Evolutionary conservation across 78 protist genomes (phyloP), one percentile per base, ranked within the genome.

Genomic region (Dictyostelium firmibasis): DNA sequence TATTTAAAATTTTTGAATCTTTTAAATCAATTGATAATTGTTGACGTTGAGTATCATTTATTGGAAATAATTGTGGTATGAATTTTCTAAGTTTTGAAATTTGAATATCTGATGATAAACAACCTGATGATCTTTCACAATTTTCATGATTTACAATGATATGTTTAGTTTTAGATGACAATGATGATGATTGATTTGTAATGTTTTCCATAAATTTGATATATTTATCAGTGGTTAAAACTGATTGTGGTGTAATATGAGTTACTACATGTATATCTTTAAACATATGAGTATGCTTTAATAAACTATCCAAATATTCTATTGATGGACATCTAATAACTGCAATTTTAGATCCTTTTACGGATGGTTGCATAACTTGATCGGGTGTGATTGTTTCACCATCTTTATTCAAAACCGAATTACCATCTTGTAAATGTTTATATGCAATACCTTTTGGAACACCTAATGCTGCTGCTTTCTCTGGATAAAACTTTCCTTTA

Each of bases 391-490:
- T 57, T 0, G 11, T 18, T 18, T 0, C 31, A 14, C 96, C 96
- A 36, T 36, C 35, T 29, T 57, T 72, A 20, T 35, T 87, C 1
- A 78, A 14, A 1, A 93, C 62, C 10, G 96, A 33, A 18, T 93
- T 75, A 53, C 96, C 96, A 69, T 72, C 70, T 31, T n/a, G 36
- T 41, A 93, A 82, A 20, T 27, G 11, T 50, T 33, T 72, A 50
- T n/a, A 82, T 13, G 81, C 77, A 7, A 38, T 27, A 14, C 98
- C 96, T 7, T 10, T 8, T n/a, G 96, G 94, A 2, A 97, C 83
- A 33, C 98, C 98, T 16, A 97, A 87, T 41, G 44, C 86, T 2
- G 9, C n/a, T 2, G 98, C 98, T 33, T 43, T 69, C 14, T 81
- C 84, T 18, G 92, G 91, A 10, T 64, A 57, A 27, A 97, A 95